phyloP scores from a whole-genome alignment of 805 yeast genomes.

The Dipodascus albidus region DNA sequence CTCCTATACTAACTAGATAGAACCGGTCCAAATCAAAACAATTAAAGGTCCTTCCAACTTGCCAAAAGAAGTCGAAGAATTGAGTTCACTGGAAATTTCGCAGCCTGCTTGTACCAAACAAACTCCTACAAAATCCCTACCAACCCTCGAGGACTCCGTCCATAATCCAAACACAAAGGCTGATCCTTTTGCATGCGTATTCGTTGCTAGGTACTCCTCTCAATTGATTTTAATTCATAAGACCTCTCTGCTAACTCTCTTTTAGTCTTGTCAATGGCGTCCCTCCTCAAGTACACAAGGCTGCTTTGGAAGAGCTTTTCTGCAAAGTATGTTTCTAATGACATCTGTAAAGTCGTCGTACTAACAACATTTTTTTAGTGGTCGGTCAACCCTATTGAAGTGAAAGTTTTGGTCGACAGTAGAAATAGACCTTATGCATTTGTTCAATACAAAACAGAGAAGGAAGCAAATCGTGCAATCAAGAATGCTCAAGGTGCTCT shows the following conservation, averaged over 20 bases:
- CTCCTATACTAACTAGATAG: neutral
- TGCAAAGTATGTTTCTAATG: neutral
- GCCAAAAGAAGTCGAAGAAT: neutral
- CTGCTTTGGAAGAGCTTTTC: neutral
- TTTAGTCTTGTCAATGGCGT: neutral
- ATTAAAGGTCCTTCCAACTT: neutral
- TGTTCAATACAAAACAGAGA: slow-evolving; percentile 69
- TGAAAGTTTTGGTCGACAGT: slow-evolving; percentile 75
- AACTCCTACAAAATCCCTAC: neutral
- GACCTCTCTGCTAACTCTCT: neutral
- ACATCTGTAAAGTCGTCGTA: neutral
- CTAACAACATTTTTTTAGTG: slow-evolving; percentile 26
- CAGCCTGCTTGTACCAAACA: neutral
- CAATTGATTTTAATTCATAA: neutral
- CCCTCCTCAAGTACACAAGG: slow-evolving; percentile 1
- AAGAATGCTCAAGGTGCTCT: slow-evolving; percentile 54
- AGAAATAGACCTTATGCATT: slow-evolving; percentile 83
- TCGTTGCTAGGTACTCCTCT: neutral
- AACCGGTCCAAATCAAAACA: slow-evolving; percentile 1
- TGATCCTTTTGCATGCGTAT: slow-evolving; percentile 2
- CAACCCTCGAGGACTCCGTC: neutral
- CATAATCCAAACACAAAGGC: neutral
- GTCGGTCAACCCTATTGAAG: slow-evolving; percentile 53
- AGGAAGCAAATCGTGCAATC: slow-evolving; percentile 60
- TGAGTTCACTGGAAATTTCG: neutral